Percentiles rank a stretch among this genome's conserved stretches.
Evolutionary conservation across 208 protist genomes (phyloP).

Genomic region (Herpetomonas tarakana): DNA sequence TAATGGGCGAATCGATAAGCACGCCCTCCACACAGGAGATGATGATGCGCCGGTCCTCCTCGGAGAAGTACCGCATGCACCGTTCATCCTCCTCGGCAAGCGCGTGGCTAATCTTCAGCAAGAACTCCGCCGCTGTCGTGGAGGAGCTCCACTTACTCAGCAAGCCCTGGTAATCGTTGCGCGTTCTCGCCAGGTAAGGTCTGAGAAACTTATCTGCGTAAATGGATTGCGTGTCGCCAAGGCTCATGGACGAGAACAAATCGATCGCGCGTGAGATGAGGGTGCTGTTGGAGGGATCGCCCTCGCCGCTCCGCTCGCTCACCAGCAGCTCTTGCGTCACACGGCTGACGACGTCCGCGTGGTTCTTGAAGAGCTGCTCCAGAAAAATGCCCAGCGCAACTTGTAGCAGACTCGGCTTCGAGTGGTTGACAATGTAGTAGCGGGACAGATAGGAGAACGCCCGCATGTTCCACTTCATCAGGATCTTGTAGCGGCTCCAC

Average conservation of each 20-base stretch:
- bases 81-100: slow-evolving; percentile 45
- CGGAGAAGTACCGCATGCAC: slow-evolving; percentile 60
- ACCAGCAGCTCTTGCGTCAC: slow-evolving; percentile 63
- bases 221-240: slow-evolving; percentile 51
- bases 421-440: slow-evolving; percentile 85
- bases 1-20: slow-evolving; percentile 46
- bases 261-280: slow-evolving; percentile 58
- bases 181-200: slow-evolving; percentile 53
- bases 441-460: slow-evolving; percentile 84
- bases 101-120: slow-evolving; percentile 32
- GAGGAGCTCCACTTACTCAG: slow-evolving; percentile 35
- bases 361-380: slow-evolving; percentile 75
- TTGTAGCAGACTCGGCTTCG: slow-evolving; percentile 73
- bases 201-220: slow-evolving; percentile 75
- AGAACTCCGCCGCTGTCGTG: slow-evolving; percentile 30
- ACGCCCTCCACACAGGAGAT: slow-evolving; percentile 57
- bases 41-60: slow-evolving; percentile 44
- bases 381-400: slow-evolving; percentile 82
- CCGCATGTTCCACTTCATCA: slow-evolving; percentile 84
- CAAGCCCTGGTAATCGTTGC: slow-evolving; percentile 44
- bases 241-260: slow-evolving; percentile 74
- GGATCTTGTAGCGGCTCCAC: slow-evolving; percentile 80
- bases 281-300: slow-evolving; percentile 12
- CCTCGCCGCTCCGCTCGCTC: slow-evolving; percentile 17
- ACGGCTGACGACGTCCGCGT: slow-evolving; percentile 40